Evolutionary conservation across 106 monocot species (phyloP), one percentile per base, ranked within the genome.

Genomic region (Acorus gramineus): DNA sequence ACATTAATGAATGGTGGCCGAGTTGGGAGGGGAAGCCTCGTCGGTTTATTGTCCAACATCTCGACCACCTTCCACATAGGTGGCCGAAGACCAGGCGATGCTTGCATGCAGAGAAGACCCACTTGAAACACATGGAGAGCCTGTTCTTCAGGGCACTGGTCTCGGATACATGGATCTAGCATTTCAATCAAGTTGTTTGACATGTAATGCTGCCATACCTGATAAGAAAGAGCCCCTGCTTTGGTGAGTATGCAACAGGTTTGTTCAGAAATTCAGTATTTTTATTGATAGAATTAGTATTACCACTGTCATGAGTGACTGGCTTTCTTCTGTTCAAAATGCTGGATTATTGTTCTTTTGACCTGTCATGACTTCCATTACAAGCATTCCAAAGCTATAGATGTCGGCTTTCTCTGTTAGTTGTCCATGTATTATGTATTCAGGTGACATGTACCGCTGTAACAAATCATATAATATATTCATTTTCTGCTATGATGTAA

Each of bases 41-140:
- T 68, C 0, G 55, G 52, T 7, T 68, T 63, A 43, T 59, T 64
- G 10, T 10, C 68, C 42, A 76, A 71, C 68, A 80, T 71, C 60
- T 80, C 82, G 4, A 83, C 83, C n/a, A 87, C 82, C 69, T 80
- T 77, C 80, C 82, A 87, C 83, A 87, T 87, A 3, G 82, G 73
- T 0, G 82, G 83, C 54, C 86, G 47, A 7, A 83, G 64, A 43
- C 52, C 65, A 4, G 86, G 77, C 14, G 82, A 80, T 9, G 84
- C 70, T 71, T 84, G 84, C 10, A 74, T 61, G 50, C 80, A 84
- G 10, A 84, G 59, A 7, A 87, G 79, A 45, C 82, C 86, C 2
- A 87, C 70, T 46, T 83, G 77, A 54, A 87, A 69, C 8, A 77
- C 64, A 49, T 55, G 67, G 1, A 71, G 56, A 49, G 74, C 80